Base-by-base conservation (phyloP, 352 stramenopile genomes). In the Pythium biforme region DNA sequence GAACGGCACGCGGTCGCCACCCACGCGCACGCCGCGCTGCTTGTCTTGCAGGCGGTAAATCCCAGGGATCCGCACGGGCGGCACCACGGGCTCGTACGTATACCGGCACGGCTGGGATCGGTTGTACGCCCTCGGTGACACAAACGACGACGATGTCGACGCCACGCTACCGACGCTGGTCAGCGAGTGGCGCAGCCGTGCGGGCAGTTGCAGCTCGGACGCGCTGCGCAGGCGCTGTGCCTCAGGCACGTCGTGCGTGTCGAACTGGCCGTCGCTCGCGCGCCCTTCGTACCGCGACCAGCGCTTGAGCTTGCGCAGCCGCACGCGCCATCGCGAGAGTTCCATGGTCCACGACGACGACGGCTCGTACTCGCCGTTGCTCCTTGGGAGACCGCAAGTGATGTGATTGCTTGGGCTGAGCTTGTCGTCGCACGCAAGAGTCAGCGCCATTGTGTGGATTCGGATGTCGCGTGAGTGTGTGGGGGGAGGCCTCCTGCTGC, bases 21-120 rank as follows among this genome's bases (percentile, higher is more conserved):
- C 52, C 4, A 75, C 68, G 11, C 59, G 62, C 27, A 72, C 59
- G 46, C 64, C 62, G 23, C 68, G 55, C 1, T 65, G 48, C 14
- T 53, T 52, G 47, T 70, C 68, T 46, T 66, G 48, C 27, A 59
- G 53, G 9, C 65, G 65, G 27, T 75, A 75, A 46, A 56, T 58
- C 26, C 27, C n/a, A 3, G 68, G 68, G 54, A 75, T 72, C n/a
- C 56, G 29, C 33, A 75, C 68, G 17, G 68, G 68, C 17, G 68
- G 64, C 20, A 70, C 55, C 27, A 75, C 68, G 11, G 15, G 55
- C 59, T 71, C 50, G 51, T 67, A 63, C n/a, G 25, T 7, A n/a
- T n/a, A 39, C 31, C 10, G 5, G 31, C 31, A 34, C 31, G 31
- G 5, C 31, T 5, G 31, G 5, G 31, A 5, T 5, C 31, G 31